These are phyloP conservation scores for Cytospora schulzeri DNA, from an alignment of 2,329 filamentous ascomycete genomes.

Conservation along the genomic window DNA sequence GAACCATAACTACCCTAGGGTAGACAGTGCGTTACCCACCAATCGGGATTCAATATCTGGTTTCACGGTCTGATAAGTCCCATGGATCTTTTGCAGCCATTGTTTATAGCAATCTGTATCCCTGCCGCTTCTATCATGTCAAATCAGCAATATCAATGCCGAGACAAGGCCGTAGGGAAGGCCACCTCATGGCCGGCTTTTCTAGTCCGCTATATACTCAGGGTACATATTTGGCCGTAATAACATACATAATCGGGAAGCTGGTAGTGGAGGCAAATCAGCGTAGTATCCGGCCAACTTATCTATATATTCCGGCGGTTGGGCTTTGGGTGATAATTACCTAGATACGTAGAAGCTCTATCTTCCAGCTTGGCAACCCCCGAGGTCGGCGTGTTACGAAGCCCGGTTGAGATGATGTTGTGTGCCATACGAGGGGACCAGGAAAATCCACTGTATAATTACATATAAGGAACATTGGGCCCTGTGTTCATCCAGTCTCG, in stretches of 20 bases:
- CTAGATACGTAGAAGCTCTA: background rate
- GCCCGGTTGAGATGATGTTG: slow-evolving; percentile 1
- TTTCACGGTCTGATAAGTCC: background rate
- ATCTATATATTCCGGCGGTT: background rate
- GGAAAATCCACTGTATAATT: background rate
- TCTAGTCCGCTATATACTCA: too few relatives aligned
- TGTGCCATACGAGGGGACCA: background rate
- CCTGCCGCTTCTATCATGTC: background rate
- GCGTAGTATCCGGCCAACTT: background rate
- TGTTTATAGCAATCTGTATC: background rate
- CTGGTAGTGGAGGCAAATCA: background rate
- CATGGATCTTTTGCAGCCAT: background rate
- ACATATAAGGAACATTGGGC: background rate
- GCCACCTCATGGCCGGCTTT: background rate
- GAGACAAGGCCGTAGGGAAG: background rate
- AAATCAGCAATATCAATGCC: background rate
- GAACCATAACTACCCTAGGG: background rate
- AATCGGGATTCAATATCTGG: background rate
- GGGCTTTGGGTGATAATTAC: background rate
- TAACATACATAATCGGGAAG: background rate
- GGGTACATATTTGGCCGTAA: background rate
- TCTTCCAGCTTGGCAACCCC: slow-evolving; percentile 1
- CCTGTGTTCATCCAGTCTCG: background rate
- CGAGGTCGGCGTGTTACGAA: background rate
- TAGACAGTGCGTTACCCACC: background rate